phyloP scores from a whole-genome alignment of 257 asterid species.

The Nicotiana tabacum region DNA sequence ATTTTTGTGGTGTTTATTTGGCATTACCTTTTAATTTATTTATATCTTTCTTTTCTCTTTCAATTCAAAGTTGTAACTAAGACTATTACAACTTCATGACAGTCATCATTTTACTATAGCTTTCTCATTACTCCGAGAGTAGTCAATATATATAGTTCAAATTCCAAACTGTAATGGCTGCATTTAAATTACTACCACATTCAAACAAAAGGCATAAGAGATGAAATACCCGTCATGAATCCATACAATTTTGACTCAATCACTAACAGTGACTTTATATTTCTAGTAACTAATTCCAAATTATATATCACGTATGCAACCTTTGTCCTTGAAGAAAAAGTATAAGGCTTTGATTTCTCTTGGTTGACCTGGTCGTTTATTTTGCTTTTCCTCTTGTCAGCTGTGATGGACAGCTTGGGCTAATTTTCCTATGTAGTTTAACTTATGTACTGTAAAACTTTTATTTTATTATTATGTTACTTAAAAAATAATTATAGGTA shows the following conservation, averaged over 20 bases:
- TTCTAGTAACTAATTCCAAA: background rate
- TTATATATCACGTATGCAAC: background rate
- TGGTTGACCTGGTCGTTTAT: background rate
- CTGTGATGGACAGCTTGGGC: background rate
- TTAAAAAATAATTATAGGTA: too few relatives aligned
- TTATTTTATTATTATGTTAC: too few relatives aligned
- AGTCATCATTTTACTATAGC: background rate
- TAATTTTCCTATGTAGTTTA: background rate
- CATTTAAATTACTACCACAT: background rate
- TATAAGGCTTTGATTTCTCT: background rate
- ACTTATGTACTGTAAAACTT: too few relatives aligned
- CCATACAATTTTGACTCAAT: conserved; percentile 2
- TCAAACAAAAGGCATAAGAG: background rate
- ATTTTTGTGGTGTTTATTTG: background rate
- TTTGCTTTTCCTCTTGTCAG: background rate
- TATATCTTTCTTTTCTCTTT: background rate
- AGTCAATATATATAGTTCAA: background rate
- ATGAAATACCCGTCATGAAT: conserved; percentile 3
- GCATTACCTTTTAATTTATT: background rate
- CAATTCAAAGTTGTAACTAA: background rate
- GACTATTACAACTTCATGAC: background rate
- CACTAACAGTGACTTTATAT: background rate
- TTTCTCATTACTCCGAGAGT: background rate
- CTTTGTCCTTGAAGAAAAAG: background rate
- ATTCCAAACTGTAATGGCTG: background rate